These are phyloP conservation scores for Fraxinus angustifolia DNA, from an alignment of 305 asterid species.

Conservation along the genomic window DNA sequence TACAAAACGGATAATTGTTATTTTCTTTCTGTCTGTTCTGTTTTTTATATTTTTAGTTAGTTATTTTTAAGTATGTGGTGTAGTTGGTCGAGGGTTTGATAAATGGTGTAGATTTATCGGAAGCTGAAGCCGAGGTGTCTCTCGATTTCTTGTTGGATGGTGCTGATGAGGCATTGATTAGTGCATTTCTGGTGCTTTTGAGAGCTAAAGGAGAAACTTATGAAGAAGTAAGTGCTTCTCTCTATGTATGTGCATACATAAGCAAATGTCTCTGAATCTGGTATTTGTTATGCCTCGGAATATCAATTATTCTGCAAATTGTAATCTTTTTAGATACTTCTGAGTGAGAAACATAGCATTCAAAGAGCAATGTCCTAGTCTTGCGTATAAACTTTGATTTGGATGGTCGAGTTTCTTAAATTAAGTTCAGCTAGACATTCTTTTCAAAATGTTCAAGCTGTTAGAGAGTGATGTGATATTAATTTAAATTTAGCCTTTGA, in stretches of 20 bases:
- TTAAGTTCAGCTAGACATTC: background rate
- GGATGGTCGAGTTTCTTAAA: background rate
- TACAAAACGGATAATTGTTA: slow-evolving; percentile 5
- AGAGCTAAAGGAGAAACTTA: slow-evolving; percentile 95
- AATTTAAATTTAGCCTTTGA: background rate
- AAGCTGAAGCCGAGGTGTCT: slow-evolving; percentile 74
- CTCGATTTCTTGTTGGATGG: slow-evolving; percentile 81
- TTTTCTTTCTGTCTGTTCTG: background rate
- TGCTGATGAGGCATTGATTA: slow-evolving; percentile 81
- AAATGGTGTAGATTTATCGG: slow-evolving; percentile 66
- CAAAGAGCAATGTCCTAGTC: background rate
- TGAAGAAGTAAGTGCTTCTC: slow-evolving; percentile 63
- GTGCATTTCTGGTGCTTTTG: slow-evolving; percentile 90
- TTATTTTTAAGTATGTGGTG: background rate
- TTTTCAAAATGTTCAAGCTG: background rate
- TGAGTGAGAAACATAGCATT: background rate
- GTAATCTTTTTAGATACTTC: background rate
- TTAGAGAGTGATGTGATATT: background rate
- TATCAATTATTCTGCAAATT: background rate
- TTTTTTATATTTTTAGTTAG: background rate
- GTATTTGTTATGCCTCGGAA: background rate
- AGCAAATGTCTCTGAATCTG: background rate
- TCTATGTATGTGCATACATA: background rate
- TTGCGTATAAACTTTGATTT: background rate
- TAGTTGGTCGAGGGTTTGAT: slow-evolving; percentile 75